Evolutionary conservation across 2,329 filamentous ascomycete genomes (phyloP), one percentile per base, ranked within the genome.

Genomic region (Colletotrichum sp.): DNA sequence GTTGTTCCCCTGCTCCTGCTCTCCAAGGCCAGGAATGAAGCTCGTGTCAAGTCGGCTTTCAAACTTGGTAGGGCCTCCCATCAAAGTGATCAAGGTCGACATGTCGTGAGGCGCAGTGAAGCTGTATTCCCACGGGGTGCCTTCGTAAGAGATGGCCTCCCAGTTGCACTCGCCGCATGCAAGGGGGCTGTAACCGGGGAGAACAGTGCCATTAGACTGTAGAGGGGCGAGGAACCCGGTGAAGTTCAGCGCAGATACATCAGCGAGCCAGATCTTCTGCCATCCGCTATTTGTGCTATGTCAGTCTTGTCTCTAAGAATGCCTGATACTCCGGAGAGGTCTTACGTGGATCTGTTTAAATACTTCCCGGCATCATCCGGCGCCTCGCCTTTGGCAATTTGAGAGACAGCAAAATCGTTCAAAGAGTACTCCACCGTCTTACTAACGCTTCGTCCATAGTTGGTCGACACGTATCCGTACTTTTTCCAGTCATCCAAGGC

Each of bases 31-130:
- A 77, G 70, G 83, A 81, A 78, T 74, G 62, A 81, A 81, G 75
- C 80, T 82, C 7, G 80, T 78, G 36, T 91, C 68, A 81, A 86
- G 25, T 83, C 90, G 85, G 9, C 84, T 80, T n/a, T 91, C 88
- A 64, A 92, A 91, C 1, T 82, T 85, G 0, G 82, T 79, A 0
- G 84, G 78, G 0, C 91, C 91, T 5, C 91, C 91, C 81, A 89
- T 87, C 16, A 87, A 80, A 2, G 85, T 77, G 66, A 93, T 89
- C 73, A 92, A 79, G 3, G 86, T 85, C 48, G 85, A 81, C 83
- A 92, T 88, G 79, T 93, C 91, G 78, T 93, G 91, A 1, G 91
- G 88, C 6, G 89, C 87, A 7, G 88, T 89, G 83, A 91, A 90
- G 34, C 86, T 88, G 82, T 93, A 93, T 66, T 90, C 89, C 75